Evolutionary conservation across 192 early-diverging fungal genomes (phyloP).

Genomic region (Spizellomyces punctatus): DNA sequence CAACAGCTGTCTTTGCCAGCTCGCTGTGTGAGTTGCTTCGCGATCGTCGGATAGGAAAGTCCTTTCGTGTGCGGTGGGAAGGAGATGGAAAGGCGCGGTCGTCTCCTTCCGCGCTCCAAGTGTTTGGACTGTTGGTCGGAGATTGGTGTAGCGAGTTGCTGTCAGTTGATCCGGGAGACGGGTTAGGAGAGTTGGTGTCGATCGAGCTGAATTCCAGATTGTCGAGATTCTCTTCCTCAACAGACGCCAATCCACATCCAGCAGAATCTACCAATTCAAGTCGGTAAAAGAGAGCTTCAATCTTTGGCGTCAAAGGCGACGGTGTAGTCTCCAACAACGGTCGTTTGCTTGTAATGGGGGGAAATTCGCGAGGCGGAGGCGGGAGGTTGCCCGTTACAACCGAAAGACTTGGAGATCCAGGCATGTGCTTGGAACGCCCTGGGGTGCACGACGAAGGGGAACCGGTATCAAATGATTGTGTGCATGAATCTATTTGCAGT

Average conservation of each 20-base stretch:
- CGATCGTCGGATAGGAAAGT: conserved; percentile 8
- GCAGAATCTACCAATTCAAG: conserved; percentile 21
- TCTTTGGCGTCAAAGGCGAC: conserved; percentile 25
- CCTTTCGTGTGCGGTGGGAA: neutral
- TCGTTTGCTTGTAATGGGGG: no score
- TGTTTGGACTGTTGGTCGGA: neutral
- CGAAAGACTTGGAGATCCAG: no score
- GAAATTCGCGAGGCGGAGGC: no score
- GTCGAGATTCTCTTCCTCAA: neutral
- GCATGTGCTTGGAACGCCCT: no score
- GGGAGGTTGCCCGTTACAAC: no score
- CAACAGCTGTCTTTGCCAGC: conserved; percentile 54
- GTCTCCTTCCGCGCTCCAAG: neutral
- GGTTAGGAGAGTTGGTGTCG: neutral
- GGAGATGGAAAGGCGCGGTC: neutral
- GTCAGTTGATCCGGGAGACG: neutral
- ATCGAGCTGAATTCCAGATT: neutral
- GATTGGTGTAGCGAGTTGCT: no score
- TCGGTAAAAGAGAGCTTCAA: conserved; percentile 27
- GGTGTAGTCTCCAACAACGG: neutral
- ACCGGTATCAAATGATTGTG: no score
- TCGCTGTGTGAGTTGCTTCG: conserved; percentile 35
- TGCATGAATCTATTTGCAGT: no score
- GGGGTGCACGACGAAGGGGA: no score
- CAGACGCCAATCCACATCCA: conserved; percentile 6